phyloP scores from a whole-genome alignment of 139 green algal species.

The Pycnococcus provasolii region DNA sequence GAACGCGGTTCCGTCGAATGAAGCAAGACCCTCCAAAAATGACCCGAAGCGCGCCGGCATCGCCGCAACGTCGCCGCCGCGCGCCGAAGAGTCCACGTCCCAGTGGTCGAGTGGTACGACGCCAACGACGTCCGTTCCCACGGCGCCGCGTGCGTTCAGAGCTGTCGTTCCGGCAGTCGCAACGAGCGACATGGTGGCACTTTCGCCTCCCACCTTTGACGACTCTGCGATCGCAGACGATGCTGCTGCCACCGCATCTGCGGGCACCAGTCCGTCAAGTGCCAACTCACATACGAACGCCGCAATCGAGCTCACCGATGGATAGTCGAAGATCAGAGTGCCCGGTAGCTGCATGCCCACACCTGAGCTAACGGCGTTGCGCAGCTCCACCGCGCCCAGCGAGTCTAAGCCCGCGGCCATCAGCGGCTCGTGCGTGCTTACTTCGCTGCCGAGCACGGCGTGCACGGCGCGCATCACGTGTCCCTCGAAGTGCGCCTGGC shows the following conservation, averaged over 20 bases:
- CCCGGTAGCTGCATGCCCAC: slow-evolving; percentile 19
- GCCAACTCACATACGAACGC: neutral
- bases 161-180: no score
- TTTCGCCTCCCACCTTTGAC: no score
- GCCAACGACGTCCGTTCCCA: neutral
- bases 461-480: neutral
- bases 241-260: no score
- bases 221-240: no score
- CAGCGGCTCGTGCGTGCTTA: slow-evolving; percentile 23
- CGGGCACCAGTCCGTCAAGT: neutral
- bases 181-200: no score
- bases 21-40: slow-evolving; percentile 42
- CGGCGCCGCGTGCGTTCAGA: neutral
- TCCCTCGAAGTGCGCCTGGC: no score
- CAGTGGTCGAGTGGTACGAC: slow-evolving; percentile 19
- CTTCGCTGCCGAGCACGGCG: slow-evolving; percentile 17
- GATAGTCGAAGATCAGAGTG: slow-evolving; percentile 36
- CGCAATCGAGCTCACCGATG: neutral
- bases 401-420: slow-evolving; percentile 38
- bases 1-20: slow-evolving; percentile 49
- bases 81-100: neutral
- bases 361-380: slow-evolving; percentile 7
- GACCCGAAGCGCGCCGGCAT: slow-evolving; percentile 47
- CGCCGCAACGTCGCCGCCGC: neutral
- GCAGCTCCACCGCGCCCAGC: slow-evolving; percentile 39